A percentile compares a stretch with the other conserved stretches of the same genome.
phyloP scores from a whole-genome alignment of 768 basidiomycete species.

The Termitomyces sp. region DNA sequence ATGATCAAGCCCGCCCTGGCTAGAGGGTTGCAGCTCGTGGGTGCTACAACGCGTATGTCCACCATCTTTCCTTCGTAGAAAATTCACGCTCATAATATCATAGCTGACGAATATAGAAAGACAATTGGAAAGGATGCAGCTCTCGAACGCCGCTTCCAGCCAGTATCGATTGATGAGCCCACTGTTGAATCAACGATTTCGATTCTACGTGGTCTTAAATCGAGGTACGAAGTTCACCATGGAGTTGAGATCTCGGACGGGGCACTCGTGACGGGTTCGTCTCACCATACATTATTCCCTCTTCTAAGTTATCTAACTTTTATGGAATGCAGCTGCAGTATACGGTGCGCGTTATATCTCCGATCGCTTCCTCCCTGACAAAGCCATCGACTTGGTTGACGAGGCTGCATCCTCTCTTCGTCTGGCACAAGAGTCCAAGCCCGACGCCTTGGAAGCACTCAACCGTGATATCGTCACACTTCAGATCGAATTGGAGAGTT shows the following conservation, averaged over 20 bases:
- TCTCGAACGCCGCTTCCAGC: constrained; percentile 87
- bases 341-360: constrained; percentile 84
- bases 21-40: constrained; percentile 81
- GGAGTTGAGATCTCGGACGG: constrained; percentile 89
- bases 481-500: constrained; percentile 84
- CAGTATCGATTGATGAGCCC: constrained; percentile 84
- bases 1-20: constrained; percentile 94
- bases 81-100: background rate
- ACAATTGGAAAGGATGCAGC: constrained; percentile 91
- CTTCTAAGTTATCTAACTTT: background rate
- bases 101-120: constrained; percentile 86
- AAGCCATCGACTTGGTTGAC: constrained; percentile 89
- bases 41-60: constrained; percentile 79
- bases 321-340: constrained; percentile 54
- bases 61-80: background rate
- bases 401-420: constrained; percentile 87
- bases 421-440: constrained; percentile 85
- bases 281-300: background rate
- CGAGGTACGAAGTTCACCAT: constrained; percentile 87
- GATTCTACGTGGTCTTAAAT: constrained; percentile 81
- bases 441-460: constrained; percentile 76
- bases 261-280: constrained; percentile 77
- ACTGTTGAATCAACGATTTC: constrained; percentile 80
- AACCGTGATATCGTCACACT: constrained; percentile 82
- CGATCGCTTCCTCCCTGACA: constrained; percentile 85